Base-by-base conservation (phyloP, 2,329 filamentous ascomycete genomes). In the Zelopaecilomyces penicillatus region DNA sequence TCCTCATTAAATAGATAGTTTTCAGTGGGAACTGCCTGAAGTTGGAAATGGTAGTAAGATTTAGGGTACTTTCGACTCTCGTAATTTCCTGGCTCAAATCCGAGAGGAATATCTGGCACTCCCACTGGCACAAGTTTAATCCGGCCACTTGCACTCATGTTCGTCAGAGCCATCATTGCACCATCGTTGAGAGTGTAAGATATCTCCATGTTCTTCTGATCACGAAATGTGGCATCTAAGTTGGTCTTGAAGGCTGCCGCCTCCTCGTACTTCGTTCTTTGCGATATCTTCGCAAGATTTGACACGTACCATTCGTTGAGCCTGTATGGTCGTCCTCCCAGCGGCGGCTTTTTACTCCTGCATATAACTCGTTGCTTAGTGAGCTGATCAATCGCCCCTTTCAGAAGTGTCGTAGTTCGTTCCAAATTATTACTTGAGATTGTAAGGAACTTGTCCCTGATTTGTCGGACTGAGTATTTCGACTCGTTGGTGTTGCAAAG, bases 1-100 rank as follows among this genome's bases (percentile, higher is more conserved):
- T 73, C 65, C 27, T 76, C 70, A 40, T 80, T 71, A 54, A 69
- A 78, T 10, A 75, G 55, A 58, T 87, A 89, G 0, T 50, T 58
- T 52, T 83, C 85, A 0, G 82, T 85, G 1, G 81, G 80, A 1
- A 70, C 63, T 19, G 81, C 70, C 37, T 76, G 70, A 32, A 87
- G 67, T 7, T 73, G 70, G 61, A 86, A 87, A 51, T 78, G 75
- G 41, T 86, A 73, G 53, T 79, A 78, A 31, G 71, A 71, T 52
- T 83, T 82, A 32, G 84, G 76, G 50, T 83, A 81, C 46, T 78
- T 78, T 44, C 83, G 74, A 26, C 80, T 83, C 55, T 85, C 79
- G 61, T 89, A 89, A 51, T 84, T 80, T 11, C 78, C 78, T 6
- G 82, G 82, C 43, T 78, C 75, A 55, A 88, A 84, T 1, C 85